A percentile compares a stretch with the other conserved stretches of the same genome.
These are phyloP conservation scores for Malassezia sympodialis DNA, from an alignment of 1,284 basidiomycete species.

Conservation along the genomic window DNA sequence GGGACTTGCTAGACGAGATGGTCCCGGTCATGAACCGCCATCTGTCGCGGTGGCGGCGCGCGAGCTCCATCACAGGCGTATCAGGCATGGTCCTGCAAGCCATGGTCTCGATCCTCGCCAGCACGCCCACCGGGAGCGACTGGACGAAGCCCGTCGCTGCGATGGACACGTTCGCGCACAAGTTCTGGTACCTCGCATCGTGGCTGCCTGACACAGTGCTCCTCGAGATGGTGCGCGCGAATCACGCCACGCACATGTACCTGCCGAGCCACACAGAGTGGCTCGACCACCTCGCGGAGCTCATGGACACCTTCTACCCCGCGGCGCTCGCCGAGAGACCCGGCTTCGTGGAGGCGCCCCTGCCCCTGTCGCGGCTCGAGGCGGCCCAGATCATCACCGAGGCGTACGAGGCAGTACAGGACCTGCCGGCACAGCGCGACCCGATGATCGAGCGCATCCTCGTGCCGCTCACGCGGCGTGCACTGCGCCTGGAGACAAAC, in stretches of 20 bases:
- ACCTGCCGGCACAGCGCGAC: slow-evolving; percentile 31
- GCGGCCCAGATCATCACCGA: slow-evolving; percentile 33
- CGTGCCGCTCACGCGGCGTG: slow-evolving; percentile 31
- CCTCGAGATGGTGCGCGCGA: slow-evolving; percentile 34
- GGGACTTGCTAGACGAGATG: slow-evolving; percentile 39
- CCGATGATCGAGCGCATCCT: slow-evolving; percentile 33
- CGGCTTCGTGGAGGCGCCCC: neutral
- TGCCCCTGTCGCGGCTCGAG: slow-evolving; percentile 23
- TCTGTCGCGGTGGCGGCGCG: slow-evolving; percentile 1
- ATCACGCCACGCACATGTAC: slow-evolving; percentile 35
- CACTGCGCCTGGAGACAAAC: slow-evolving; percentile 27
- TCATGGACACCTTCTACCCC: slow-evolving; percentile 36
- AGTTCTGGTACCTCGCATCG: slow-evolving; percentile 37
- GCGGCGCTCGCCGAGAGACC: slow-evolving; percentile 16
- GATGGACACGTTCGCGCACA: slow-evolving; percentile 30
- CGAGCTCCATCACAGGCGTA: slow-evolving; percentile 14
- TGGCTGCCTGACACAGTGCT: slow-evolving; percentile 34
- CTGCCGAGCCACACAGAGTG: slow-evolving; percentile 38
- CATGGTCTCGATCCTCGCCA: slow-evolving; percentile 20
- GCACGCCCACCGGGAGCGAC: slow-evolving; percentile 13
- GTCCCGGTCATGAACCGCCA: slow-evolving; percentile 35
- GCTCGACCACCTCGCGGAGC: slow-evolving; percentile 33
- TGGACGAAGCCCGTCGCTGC: slow-evolving; percentile 21
- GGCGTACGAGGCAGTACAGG: slow-evolving; percentile 39
- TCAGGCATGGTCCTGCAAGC: slow-evolving; percentile 21